Evolutionary conservation across 1,284 basidiomycete species (phyloP).

Genomic region (Boletellus deceptivus): DNA sequence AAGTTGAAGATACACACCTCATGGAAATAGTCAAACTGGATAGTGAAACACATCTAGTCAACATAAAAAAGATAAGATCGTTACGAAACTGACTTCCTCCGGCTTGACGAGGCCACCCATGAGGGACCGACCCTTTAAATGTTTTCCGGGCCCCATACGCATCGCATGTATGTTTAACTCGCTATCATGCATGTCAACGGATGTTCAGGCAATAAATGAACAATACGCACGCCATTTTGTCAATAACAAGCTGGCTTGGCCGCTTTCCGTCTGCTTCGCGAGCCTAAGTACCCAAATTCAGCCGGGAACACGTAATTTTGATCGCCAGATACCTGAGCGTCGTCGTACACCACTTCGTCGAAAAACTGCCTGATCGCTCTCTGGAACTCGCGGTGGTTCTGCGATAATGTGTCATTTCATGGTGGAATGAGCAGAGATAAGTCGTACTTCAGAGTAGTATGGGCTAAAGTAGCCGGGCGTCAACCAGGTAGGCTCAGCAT

Average conservation of each 20-base stretch:
- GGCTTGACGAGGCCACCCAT: slow-evolving; percentile 83
- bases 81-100: slow-evolving; percentile 63
- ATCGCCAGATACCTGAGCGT: slow-evolving; percentile 39
- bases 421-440: neutral
- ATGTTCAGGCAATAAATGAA: neutral
- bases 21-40: slow-evolving; percentile 78
- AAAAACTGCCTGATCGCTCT: slow-evolving; percentile 42
- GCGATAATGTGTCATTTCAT: slow-evolving; percentile 2
- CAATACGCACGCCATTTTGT: slow-evolving; percentile 64
- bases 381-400: slow-evolving; percentile 48
- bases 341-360: slow-evolving; percentile 46
- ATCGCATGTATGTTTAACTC: slow-evolving; percentile 80
- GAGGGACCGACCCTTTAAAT: slow-evolving; percentile 78
- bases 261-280: slow-evolving; percentile 78
- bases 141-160: slow-evolving; percentile 85
- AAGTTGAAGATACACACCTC: slow-evolving; percentile 44
- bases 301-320: neutral
- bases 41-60: neutral
- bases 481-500: slow-evolving; percentile 72
- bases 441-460: slow-evolving; percentile 61
- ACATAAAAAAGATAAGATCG: neutral
- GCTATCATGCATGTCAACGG: slow-evolving; percentile 34
- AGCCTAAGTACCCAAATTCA: slow-evolving; percentile 38
- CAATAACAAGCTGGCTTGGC: slow-evolving; percentile 60
- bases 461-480: slow-evolving; percentile 61